These are phyloP conservation scores for Bisporella sp. DNA, from an alignment of 2,329 filamentous ascomycete species.

Conservation along the genomic window DNA sequence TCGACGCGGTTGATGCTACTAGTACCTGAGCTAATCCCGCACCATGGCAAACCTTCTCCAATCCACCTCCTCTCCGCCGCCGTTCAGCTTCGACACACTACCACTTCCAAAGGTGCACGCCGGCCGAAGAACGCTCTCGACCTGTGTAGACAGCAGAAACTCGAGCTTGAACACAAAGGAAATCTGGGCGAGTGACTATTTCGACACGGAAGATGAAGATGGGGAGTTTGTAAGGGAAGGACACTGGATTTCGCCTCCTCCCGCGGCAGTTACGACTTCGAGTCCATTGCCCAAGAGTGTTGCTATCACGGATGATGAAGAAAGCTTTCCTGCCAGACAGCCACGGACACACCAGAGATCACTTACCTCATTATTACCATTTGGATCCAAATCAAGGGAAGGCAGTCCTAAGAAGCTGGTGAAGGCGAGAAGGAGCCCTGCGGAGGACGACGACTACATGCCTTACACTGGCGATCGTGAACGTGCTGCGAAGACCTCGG, in stretches of 20 bases:
- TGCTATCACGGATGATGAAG: conserved; percentile 9
- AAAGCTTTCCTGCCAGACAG: conserved; percentile 8
- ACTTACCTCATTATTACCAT: conserved; percentile 18
- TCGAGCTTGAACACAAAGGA: conserved; percentile 3
- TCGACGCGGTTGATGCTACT: too few relatives aligned
- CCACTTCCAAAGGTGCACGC: too few relatives aligned
- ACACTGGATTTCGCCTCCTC: conserved; percentile 6
- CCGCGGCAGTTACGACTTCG: conserved; percentile 7
- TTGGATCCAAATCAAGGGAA: conserved; percentile 5
- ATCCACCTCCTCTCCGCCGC: too few relatives aligned
- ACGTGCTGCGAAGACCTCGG: conserved; percentile 19
- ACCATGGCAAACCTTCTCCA: too few relatives aligned
- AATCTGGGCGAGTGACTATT: conserved; percentile 23
- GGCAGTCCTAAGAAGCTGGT: too few relatives aligned
- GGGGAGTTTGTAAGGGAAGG: conserved; percentile 2
- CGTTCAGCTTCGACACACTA: too few relatives aligned
- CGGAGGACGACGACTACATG: conserved; percentile 17
- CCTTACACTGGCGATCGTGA: conserved; percentile 23
- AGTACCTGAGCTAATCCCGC: too few relatives aligned
- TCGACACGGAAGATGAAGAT: conserved; percentile 10
- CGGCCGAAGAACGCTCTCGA: too few relatives aligned
- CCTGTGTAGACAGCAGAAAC: too few relatives aligned
- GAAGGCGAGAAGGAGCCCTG: conserved; percentile 7
- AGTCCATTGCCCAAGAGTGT: conserved; percentile 6
- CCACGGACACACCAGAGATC: conserved; percentile 17